These are phyloP conservation scores for Pichia californica DNA, from an alignment of 805 yeast species.

Conservation along the genomic window DNA sequence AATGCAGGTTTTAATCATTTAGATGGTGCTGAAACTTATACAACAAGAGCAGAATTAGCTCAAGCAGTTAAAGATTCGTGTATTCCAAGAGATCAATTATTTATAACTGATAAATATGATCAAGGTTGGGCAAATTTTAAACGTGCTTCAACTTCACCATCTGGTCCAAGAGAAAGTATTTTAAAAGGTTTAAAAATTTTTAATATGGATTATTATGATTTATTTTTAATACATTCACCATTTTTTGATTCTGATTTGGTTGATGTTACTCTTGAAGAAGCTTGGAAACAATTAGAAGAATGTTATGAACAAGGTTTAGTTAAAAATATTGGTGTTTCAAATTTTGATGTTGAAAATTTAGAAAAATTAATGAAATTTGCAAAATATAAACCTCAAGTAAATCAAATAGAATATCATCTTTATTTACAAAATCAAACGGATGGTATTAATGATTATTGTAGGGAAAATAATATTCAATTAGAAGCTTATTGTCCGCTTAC, in stretches of 20 bases:
- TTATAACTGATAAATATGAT: constrained; percentile 56
- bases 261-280: constrained; percentile 42
- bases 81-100: constrained; percentile 41
- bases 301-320: constrained; percentile 39
- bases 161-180: constrained; percentile 44
- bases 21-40: constrained; percentile 65
- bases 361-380: constrained; percentile 37
- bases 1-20: constrained; percentile 50
- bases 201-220: constrained; percentile 48
- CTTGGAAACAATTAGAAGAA: constrained; percentile 42
- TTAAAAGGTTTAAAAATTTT: constrained; percentile 41
- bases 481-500: constrained; percentile 67
- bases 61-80: constrained; percentile 42
- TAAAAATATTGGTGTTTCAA: constrained; percentile 55
- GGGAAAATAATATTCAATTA: constrained; percentile 42
- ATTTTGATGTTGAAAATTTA: constrained; percentile 44
- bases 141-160: constrained; percentile 13
- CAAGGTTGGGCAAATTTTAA: constrained; percentile 31
- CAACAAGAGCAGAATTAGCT: constrained; percentile 55
- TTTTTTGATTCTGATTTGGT: constrained; percentile 35
- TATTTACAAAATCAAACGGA: constrained; percentile 59
- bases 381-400: constrained; percentile 48
- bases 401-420: constrained; percentile 66
- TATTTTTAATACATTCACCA: constrained; percentile 59
- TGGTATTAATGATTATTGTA: constrained; percentile 46